Percentiles rank a stretch among this genome's conserved stretches.
phyloP scores from a whole-genome alignment of 345 rosid species.

The Citrus maxima region DNA sequence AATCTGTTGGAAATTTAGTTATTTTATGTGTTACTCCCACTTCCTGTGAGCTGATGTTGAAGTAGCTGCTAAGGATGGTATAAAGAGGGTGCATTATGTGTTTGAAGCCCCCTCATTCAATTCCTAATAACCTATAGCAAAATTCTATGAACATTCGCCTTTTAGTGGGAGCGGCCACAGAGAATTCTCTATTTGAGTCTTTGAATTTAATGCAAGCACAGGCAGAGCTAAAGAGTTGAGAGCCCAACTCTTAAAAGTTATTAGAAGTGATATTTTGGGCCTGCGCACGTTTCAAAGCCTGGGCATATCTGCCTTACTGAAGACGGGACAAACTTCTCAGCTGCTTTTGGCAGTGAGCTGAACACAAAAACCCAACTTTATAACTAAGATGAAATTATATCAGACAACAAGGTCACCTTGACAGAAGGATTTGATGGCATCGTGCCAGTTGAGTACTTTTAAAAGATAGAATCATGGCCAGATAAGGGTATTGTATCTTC shows the following conservation, averaged over 20 bases:
- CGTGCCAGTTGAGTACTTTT: conserved; percentile 61
- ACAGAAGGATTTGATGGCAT: conserved; percentile 88
- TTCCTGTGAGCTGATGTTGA: neutral
- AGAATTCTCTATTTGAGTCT: neutral
- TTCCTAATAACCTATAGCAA: neutral
- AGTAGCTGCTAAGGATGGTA: neutral
- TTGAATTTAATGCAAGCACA: neutral
- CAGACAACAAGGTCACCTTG: conserved; percentile 74
- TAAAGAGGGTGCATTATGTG: neutral
- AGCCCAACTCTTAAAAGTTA: neutral
- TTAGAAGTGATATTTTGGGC: neutral
- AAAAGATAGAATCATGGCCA: conserved; percentile 88
- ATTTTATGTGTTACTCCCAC: neutral
- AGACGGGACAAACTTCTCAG: too few relatives aligned
- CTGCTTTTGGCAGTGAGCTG: too few relatives aligned
- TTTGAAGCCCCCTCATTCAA: neutral
- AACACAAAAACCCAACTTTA: too few relatives aligned
- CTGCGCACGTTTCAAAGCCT: neutral
- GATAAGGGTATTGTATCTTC: conserved; percentile 43
- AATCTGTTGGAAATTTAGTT: neutral
- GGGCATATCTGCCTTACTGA: too few relatives aligned
- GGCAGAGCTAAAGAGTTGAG: neutral
- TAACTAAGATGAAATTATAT: too few relatives aligned
- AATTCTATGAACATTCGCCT: neutral
- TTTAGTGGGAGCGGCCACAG: neutral